These are phyloP conservation scores for Phyllosticta capitalensis DNA, from an alignment of 2,329 filamentous ascomycete genomes.

Conservation along the genomic window DNA sequence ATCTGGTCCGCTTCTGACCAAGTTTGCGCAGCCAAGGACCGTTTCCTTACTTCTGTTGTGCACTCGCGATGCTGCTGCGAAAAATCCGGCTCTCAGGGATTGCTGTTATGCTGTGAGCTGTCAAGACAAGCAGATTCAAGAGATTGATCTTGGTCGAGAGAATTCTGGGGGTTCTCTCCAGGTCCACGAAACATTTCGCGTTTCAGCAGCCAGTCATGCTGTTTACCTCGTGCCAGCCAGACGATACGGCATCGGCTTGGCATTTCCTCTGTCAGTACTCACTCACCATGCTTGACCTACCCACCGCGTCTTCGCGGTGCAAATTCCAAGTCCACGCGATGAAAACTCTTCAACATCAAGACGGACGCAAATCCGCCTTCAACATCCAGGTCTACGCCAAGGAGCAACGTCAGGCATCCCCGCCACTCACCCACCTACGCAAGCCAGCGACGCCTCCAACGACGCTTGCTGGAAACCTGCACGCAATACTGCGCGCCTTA, in stretches of 20 bases:
- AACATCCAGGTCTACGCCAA: not conserved
- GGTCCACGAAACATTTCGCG: not conserved
- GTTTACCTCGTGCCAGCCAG: not conserved
- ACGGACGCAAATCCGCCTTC: not conserved
- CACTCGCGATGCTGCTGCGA: too few species aligned
- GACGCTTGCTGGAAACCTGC: not conserved
- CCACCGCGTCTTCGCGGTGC: not conserved
- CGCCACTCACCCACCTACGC: not conserved
- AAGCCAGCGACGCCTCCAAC: not conserved
- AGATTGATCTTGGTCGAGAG: too few species aligned
- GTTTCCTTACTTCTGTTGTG: too few species aligned
- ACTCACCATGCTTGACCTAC: not conserved
- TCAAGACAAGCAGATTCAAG: too few species aligned
- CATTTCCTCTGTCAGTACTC: not conserved
- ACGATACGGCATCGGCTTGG: not conserved
- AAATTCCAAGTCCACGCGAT: not conserved
- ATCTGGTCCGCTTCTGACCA: too few species aligned
- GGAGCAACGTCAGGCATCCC: not conserved
- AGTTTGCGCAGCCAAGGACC: too few species aligned
- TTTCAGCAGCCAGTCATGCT: not conserved
- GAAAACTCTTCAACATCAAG: not conserved
- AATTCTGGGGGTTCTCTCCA: not conserved
- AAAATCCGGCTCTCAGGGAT: too few species aligned
- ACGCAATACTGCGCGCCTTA: not conserved
- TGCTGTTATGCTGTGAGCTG: too few species aligned